Evolutionary conservation across 805 yeast genomes (phyloP).

Genomic region (Candida glaebosa): DNA sequence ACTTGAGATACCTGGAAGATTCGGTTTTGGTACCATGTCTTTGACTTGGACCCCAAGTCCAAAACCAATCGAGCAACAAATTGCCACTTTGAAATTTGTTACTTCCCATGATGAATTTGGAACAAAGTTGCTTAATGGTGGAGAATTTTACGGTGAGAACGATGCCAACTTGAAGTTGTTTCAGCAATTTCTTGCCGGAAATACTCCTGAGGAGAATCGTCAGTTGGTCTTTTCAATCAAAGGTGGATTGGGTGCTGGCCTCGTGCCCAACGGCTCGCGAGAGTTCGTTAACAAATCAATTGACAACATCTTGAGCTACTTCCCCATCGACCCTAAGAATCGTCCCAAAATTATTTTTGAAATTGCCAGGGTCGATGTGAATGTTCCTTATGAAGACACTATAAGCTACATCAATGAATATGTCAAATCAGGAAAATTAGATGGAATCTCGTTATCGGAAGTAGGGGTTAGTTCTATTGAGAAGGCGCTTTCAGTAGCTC

Average conservation of each 20-base stretch:
- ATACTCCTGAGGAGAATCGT: slow-evolving; percentile 52
- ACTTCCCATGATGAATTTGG: slow-evolving; percentile 45
- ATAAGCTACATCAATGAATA: slow-evolving; percentile 53
- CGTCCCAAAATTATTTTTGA: slow-evolving; percentile 53
- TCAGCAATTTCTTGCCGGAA: slow-evolving; percentile 47
- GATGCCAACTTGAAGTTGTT: slow-evolving; percentile 53
- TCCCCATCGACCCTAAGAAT: slow-evolving; percentile 21
- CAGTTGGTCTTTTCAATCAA: slow-evolving; percentile 63
- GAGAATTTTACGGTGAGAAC: slow-evolving; percentile 71
- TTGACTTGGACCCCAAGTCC: slow-evolving; percentile 68
- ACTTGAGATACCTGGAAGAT: slow-evolving; percentile 20
- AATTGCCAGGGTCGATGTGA: slow-evolving; percentile 65
- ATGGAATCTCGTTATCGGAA: slow-evolving; percentile 74
- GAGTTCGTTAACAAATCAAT: slow-evolving; percentile 49
- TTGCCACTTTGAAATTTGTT: slow-evolving; percentile 45
- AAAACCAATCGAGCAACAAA: slow-evolving; percentile 49
- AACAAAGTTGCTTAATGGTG: slow-evolving; percentile 61
- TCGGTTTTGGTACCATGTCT: slow-evolving; percentile 81
- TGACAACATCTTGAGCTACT: slow-evolving; percentile 32
- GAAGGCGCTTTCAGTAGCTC: slow-evolving; percentile 54
- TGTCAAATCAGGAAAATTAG: slow-evolving; percentile 61
- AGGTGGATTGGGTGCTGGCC: slow-evolving; percentile 48
- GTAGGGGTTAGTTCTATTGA: slow-evolving; percentile 58
- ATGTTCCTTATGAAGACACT: slow-evolving; percentile 55
- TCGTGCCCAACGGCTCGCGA: slow-evolving; percentile 48